These are phyloP conservation scores for Fusarium agapanthi DNA, from an alignment of 2,329 filamentous ascomycete species.

Conservation along the genomic window DNA sequence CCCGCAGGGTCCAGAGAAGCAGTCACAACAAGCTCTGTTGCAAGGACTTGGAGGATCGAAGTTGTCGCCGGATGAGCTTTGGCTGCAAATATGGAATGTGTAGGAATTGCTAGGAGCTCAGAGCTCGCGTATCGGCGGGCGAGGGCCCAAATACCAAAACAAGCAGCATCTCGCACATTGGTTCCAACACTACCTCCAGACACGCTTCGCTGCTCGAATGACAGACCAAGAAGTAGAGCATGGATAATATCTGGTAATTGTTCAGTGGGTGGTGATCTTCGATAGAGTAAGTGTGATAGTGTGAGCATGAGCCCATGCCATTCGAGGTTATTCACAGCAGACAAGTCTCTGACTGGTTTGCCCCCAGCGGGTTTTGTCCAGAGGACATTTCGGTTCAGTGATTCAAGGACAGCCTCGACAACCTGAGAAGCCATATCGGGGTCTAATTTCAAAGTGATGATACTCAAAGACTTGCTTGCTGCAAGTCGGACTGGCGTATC, in stretches of 20 bases:
- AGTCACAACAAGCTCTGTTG: conserved; percentile 80
- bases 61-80: conserved; percentile 47
- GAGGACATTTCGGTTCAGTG: conserved; percentile 66
- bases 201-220: conserved; percentile 87
- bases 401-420: conserved; percentile 85
- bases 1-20: conserved; percentile 89
- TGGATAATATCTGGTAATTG: conserved; percentile 79
- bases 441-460: conserved; percentile 83
- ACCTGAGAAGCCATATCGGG: conserved; percentile 85
- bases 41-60: conserved; percentile 78
- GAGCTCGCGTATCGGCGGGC: conserved; percentile 84
- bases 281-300: conserved; percentile 85
- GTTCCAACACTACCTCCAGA: conserved; percentile 87
- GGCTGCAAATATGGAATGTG: conserved; percentile 54
- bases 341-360: conserved; percentile 65
- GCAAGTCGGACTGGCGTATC: conserved; percentile 92
- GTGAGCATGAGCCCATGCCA: conserved; percentile 96
- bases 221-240: conserved; percentile 79
- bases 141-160: conserved; percentile 94
- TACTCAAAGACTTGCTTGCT: conserved; percentile 90
- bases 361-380: conserved; percentile 54
- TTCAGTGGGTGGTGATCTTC: conserved; percentile 76
- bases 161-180: conserved; percentile 93
- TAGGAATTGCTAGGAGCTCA: conserved; percentile 74
- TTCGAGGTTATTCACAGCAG: conserved; percentile 79